A percentile compares a stretch with the other conserved stretches of the same genome.
Conservation (phyloP, 2,329 filamentous ascomycete genomes). For the Leptographium procerum region DNA sequence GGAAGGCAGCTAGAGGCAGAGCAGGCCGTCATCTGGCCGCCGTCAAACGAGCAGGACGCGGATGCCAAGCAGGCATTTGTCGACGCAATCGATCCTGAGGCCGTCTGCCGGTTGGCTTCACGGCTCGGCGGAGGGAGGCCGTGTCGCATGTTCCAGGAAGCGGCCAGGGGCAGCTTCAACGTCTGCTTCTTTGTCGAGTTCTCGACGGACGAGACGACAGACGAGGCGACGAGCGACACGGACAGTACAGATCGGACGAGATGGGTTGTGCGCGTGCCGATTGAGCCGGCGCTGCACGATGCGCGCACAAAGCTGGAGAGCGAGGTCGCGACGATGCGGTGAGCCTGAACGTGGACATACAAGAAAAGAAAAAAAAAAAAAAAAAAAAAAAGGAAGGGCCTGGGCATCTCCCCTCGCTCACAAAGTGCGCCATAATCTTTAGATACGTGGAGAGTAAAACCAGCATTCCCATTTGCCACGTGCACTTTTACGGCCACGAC, state of each 20-base stretch:
- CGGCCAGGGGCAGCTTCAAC: slow-evolving; percentile 4
- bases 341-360: not conserved
- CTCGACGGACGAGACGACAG: too few species aligned
- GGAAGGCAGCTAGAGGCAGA: not conserved
- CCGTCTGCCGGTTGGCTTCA: slow-evolving; percentile 2
- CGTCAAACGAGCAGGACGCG: not conserved
- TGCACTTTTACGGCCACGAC: slow-evolving; percentile 12
- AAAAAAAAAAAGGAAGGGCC: too few species aligned
- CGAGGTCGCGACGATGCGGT: slow-evolving; percentile 16
- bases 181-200: slow-evolving; percentile 7
- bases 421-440: too few species aligned
- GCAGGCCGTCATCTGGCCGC: not conserved
- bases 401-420: too few species aligned
- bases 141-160: not conserved
- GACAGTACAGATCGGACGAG: not conserved
- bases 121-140: not conserved
- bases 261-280: slow-evolving; percentile 17
- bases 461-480: slow-evolving; percentile 14
- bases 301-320: slow-evolving; percentile 17
- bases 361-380: too few species aligned
- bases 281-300: slow-evolving; percentile 13
- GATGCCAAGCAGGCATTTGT: not conserved
- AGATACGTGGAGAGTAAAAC: slow-evolving; percentile 15
- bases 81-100: not conserved
- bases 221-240: too few species aligned